Conservation (phyloP, 2,329 filamentous ascomycete genomes). For the Colletotrichum eremochloae region DNA sequence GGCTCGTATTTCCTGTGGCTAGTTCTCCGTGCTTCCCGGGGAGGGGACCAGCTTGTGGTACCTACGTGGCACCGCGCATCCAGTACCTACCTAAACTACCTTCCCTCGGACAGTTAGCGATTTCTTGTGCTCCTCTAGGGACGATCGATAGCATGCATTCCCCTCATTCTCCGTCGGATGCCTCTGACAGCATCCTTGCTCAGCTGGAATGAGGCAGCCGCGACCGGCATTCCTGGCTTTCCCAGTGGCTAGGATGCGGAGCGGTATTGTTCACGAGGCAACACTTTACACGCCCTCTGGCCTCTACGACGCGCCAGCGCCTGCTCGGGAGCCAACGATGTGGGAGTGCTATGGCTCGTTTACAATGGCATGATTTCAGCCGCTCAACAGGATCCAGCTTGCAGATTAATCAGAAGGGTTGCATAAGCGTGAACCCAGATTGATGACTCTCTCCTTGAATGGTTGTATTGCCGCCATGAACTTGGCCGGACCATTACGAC, state of each 20-base stretch:
- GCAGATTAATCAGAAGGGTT: conserved; percentile 13
- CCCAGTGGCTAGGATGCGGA: conserved; percentile 24
- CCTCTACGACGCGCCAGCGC: conserved; percentile 16
- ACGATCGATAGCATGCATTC: conserved; percentile 8
- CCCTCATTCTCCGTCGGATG: conserved; percentile 26
- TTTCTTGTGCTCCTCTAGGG: conserved; percentile 9
- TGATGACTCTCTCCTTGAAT: neutral
- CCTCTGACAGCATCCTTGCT: conserved; percentile 34
- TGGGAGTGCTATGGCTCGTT: conserved; percentile 7
- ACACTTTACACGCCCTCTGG: conserved; percentile 29
- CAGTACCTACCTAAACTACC: neutral
- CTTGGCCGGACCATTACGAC: conserved; percentile 7
- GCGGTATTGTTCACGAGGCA: conserved; percentile 30
- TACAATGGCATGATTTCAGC: conserved; percentile 36
- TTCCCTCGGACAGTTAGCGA: neutral
- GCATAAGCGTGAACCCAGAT: conserved; percentile 33
- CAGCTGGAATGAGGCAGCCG: conserved; percentile 35
- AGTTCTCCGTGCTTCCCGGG: conserved; percentile 32
- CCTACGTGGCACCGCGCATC: conserved; percentile 10
- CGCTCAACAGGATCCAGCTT: conserved; percentile 30
- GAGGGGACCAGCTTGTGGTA: conserved; percentile 7
- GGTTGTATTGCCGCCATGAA: conserved; percentile 31
- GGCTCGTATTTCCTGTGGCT: conserved; percentile 30
- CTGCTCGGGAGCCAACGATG: conserved; percentile 9
- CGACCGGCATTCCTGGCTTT: conserved; percentile 35